phyloP scores from a whole-genome alignment of 148 eudicot genomes.

The Heliosperma pusillum region DNA sequence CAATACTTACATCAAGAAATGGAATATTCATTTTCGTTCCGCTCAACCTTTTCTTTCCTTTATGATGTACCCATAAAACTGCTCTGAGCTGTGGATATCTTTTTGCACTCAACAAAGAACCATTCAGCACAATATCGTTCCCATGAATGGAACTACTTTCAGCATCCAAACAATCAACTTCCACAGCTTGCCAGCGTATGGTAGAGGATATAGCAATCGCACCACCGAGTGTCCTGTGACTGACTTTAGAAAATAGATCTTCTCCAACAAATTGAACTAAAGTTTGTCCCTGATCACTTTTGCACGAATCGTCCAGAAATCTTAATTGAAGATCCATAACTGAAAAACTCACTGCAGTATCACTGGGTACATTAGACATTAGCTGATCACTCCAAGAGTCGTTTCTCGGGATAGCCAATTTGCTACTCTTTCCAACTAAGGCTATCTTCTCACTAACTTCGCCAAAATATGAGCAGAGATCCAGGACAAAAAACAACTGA shows the following conservation, averaged over 20 bases:
- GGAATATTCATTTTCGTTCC: constrained; percentile 37
- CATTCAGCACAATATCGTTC: constrained; percentile 31
- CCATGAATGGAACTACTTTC: constrained; percentile 30
- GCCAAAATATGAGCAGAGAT: constrained; percentile 78
- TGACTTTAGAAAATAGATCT: constrained; percentile 54
- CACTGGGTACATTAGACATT: constrained; percentile 81
- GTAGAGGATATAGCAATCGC: constrained; percentile 73
- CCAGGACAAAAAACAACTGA: constrained; percentile 85
- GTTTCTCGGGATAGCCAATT: constrained; percentile 30
- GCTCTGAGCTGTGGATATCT: constrained; percentile 55
- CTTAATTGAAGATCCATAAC: constrained; percentile 61
- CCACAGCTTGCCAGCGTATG: constrained; percentile 70
- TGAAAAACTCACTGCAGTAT: constrained; percentile 73
- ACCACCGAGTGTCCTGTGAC: constrained; percentile 89
- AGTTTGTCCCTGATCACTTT: constrained; percentile 47
- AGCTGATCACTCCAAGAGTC: constrained; percentile 50
- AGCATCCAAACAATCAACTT: constrained; percentile 72
- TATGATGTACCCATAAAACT: constrained; percentile 85
- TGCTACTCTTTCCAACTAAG: constrained; percentile 42
- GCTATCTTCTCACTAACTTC: constrained; percentile 71
- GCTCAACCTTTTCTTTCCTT: constrained; percentile 33
- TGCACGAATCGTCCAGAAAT: constrained; percentile 61
- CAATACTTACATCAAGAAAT: constrained; percentile 57
- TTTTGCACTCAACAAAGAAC: constrained; percentile 32
- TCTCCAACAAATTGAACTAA: constrained; percentile 82